phyloP scores from a whole-genome alignment of 805 yeast genomes.

The Nakazawaea wyomingensis region DNA sequence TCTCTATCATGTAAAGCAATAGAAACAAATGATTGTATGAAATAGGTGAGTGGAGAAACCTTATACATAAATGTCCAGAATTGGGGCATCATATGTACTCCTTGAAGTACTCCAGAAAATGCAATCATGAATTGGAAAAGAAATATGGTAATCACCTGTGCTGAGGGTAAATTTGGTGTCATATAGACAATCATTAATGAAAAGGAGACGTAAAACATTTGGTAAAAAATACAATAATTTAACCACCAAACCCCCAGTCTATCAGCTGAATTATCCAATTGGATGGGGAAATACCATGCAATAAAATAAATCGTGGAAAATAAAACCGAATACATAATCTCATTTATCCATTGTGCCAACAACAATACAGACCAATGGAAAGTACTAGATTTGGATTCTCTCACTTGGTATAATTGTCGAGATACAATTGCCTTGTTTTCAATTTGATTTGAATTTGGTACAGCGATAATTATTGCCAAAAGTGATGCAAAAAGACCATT shows the following conservation, averaged over 20 bases:
- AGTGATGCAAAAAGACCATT: constrained; percentile 57
- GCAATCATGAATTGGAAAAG: constrained; percentile 52
- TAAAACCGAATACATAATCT: constrained; percentile 53
- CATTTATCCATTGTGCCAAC: constrained; percentile 48
- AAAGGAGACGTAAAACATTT: constrained; percentile 43
- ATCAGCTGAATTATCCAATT: constrained; percentile 35
- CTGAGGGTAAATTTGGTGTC: constrained; percentile 63
- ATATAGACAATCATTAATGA: constrained; percentile 51
- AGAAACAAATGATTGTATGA: constrained; percentile 51
- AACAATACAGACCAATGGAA: constrained; percentile 65
- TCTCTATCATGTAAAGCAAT: constrained; percentile 43
- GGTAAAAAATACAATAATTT: constrained; percentile 43
- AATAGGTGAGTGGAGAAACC: constrained; percentile 67
- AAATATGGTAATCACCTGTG: constrained; percentile 53
- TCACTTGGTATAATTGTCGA: constrained; percentile 61
- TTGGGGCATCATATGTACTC: constrained; percentile 56
- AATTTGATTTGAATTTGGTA: constrained; percentile 57
- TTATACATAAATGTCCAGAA: constrained; percentile 86
- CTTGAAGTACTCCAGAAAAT: constrained; percentile 69
- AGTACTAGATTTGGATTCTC: constrained; percentile 68
- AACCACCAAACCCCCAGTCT: constrained; percentile 46
- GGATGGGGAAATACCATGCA: constrained; percentile 32
- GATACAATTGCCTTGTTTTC: constrained; percentile 53
- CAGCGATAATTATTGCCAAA: constrained; percentile 49
- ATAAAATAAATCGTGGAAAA: constrained; percentile 43